Evolutionary conservation across 2,329 filamentous ascomycete genomes (phyloP).

Genomic region (Ophiocordyceps camponoti-leonardi): DNA sequence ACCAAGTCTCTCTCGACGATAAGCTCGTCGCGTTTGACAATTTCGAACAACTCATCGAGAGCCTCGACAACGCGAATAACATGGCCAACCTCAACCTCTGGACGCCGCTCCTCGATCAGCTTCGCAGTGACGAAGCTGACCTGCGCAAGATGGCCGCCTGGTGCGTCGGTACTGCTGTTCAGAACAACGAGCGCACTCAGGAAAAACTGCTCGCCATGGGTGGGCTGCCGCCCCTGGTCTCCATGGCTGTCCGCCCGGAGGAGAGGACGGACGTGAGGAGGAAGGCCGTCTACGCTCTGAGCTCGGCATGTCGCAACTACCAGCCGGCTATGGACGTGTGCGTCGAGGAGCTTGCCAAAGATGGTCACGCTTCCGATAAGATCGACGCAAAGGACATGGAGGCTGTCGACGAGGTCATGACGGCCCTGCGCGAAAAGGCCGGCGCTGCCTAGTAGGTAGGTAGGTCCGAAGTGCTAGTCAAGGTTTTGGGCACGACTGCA

Average conservation of each 20-base stretch:
- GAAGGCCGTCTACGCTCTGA: slow-evolving; percentile 82
- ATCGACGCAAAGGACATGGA: slow-evolving; percentile 83
- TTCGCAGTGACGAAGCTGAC: slow-evolving; percentile 52
- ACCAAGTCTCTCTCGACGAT: slow-evolving; percentile 52
- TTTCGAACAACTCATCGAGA: slow-evolving; percentile 82
- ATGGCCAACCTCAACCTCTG: slow-evolving; percentile 64
- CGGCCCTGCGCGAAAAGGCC: slow-evolving; percentile 40
- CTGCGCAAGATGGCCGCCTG: slow-evolving; percentile 78
- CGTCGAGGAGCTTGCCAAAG: slow-evolving; percentile 40
- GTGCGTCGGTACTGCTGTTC: slow-evolving; percentile 86
- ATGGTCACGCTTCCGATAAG: slow-evolving; percentile 36
- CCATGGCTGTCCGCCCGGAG: slow-evolving; percentile 42
- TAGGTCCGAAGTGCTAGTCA: background rate
- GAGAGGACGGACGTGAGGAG: slow-evolving; percentile 49
- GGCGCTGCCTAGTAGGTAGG: slow-evolving; percentile 9
- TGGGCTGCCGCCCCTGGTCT: slow-evolving; percentile 53
- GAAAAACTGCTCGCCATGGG: slow-evolving; percentile 48
- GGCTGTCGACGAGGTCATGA: slow-evolving; percentile 59
- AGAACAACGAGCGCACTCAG: slow-evolving; percentile 83
- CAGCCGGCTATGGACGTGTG: slow-evolving; percentile 64
- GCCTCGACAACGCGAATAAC: slow-evolving; percentile 94
- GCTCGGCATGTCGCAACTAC: slow-evolving; percentile 73
- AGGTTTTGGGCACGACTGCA: slow-evolving; percentile 7
- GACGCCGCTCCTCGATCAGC: slow-evolving; percentile 57
- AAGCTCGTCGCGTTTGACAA: slow-evolving; percentile 84